Base-by-base conservation (phyloP, 495 filamentous ascomycete species). In the Pyrenula massariospora region DNA sequence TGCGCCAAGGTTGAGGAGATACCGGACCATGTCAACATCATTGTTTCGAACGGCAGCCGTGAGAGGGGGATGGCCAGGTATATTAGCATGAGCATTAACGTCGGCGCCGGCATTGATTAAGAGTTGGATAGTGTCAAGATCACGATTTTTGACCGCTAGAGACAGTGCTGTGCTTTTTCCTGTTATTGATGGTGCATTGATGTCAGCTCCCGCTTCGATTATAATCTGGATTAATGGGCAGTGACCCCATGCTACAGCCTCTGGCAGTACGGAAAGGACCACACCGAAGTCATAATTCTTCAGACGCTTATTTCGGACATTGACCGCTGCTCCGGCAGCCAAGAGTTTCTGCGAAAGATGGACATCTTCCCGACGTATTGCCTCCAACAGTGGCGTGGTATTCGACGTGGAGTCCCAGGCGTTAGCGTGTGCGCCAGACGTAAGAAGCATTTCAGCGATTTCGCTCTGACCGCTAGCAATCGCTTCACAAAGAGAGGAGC, bases 41-140 rank as follows among this genome's bases (percentile, higher is more conserved):
- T 42, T 42, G 12, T 54, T 31, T 54, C 22, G 52, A 53, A 55
- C 51, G 1, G 58, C 58, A 12, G 58, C 58, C 50, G 57, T 47
- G 23, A 60, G 50, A 48, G 58, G 22, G 24, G 58, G 57, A 11
- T 47, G 21, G 15, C 53, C 57, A 2, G 63, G 56, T n/a, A n/a
- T n/a, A n/a, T n/a, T n/a, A n/a, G n/a, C n/a, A n/a, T n/a, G n/a
- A 21, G 49, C 25, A 25, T 65, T 65, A 12, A 64, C 57, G 36
- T 64, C 59, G 15, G 64, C 65, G 20, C 65, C 65, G 24, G 8
- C 52, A n/a, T 56, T 48, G 5, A 67, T 25, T 12, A 67, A 53
- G 31, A 59, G 2, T 31, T 61, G 10, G 19, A 19, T 48, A 19
- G 42, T 48, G 11, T 48, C 19, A 11, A 19, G 11, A 48, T 48